Evolutionary conservation across 2,329 filamentous ascomycete species (phyloP), one percentile per base, ranked within the genome.

Genomic region (Fusarium papillatum): DNA sequence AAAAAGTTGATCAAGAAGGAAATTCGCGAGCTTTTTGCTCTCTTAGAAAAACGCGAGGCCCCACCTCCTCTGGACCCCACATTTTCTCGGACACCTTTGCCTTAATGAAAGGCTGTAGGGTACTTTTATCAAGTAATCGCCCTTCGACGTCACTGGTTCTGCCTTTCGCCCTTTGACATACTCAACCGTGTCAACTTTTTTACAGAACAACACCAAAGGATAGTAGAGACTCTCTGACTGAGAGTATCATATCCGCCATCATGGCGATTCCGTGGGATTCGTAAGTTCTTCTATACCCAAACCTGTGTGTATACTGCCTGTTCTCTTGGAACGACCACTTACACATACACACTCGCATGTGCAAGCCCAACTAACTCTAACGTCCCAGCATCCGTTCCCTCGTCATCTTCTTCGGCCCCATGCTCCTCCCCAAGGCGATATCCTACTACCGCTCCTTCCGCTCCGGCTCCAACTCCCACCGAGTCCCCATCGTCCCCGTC

Each of bases 381-480:
- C 34, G 31, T 17, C 31, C 41, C 75, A 90, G 88, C 65, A 85
- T 91, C 79, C 89, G 89, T 76, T 88, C 89, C 79, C 85, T 92
- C 75, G 82, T 88, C 79, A 82, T 92, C 80, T 89, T 92, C 85
- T 88, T 96, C 82, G 94, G 93, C 4, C 94, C 95, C 38, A 87
- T 95, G 75, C 86, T 96, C 75, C 83, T 96, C 46, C 93, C 94
- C 64, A 92, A 91, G 79, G 87, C 88, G 69, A 86, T 95, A 69
- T 84, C 86, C 72, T 92, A 90, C 86, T 94, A 94, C 86, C 91
- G 91, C 77, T 88, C 88, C 53, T 66, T 87, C 57, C 86, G 86
- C 75, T 80, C 83, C 72, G 84, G 86, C n/a, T 86, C 88, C 3
- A 78, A 78, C 26, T 76, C 83, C 81, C 83, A 87, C 72, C 83